A percentile compares a stretch with the other conserved stretches of the same genome.
phyloP scores from a whole-genome alignment of 305 asterid species.

The Solanum chacoense region DNA sequence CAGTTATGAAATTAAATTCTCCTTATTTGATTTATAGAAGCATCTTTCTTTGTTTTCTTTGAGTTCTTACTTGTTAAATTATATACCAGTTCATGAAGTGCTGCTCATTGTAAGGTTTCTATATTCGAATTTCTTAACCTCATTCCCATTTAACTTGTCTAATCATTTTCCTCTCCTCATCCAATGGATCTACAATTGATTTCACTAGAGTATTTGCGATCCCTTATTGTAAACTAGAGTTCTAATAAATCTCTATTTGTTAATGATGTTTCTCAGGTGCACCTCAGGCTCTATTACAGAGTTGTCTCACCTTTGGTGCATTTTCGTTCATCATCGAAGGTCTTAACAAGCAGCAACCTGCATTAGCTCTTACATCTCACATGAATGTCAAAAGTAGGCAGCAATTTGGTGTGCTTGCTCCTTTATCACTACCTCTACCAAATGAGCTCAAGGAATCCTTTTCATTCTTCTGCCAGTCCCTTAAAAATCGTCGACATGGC shows the following conservation, averaged over 20 bases:
- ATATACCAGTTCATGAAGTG: not conserved
- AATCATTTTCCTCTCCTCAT: not conserved
- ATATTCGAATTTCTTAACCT: not conserved
- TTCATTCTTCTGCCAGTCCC: conserved; percentile 52
- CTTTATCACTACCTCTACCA: conserved; percentile 76
- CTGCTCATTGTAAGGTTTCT: not conserved
- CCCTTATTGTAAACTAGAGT: not conserved
- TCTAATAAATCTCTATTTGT: not conserved
- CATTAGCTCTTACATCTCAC: conserved; percentile 52
- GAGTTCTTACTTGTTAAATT: not conserved
- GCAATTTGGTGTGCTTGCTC: conserved; percentile 45
- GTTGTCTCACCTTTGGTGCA: conserved; percentile 84
- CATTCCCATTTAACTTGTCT: not conserved
- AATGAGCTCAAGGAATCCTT: conserved; percentile 72
- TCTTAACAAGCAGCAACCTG: conserved; percentile 80
- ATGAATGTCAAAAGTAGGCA: conserved; percentile 20
- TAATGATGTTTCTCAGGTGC: conserved; percentile 49
- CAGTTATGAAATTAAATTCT: not conserved
- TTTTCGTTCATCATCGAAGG: conserved; percentile 83
- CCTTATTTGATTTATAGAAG: not conserved
- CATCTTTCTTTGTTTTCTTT: not conserved
- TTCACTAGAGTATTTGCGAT: not conserved
- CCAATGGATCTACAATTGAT: not conserved
- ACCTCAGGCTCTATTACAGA: conserved; percentile 85
- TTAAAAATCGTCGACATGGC: conserved; percentile 28